Percentiles rank a stretch among this genome's conserved stretches.
phyloP scores from a whole-genome alignment of 805 yeast species.

The Teunomyces aglyptinius region DNA sequence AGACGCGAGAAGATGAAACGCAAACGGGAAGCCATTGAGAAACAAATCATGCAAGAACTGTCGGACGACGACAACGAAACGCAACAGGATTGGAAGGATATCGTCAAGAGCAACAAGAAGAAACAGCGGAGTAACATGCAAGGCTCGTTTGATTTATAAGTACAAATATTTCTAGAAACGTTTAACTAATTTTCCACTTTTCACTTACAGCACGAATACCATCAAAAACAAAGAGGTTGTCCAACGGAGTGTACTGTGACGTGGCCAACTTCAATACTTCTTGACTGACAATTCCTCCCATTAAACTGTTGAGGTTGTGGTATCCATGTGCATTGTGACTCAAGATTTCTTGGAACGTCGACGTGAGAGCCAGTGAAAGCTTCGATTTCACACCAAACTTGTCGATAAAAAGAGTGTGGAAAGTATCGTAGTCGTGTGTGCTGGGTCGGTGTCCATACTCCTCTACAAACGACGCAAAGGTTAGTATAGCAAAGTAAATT shows the following conservation, averaged over 20 bases:
- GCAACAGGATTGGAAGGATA: conserved; percentile 84
- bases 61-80: conserved; percentile 44
- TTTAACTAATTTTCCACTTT: conserved; percentile 29
- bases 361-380: conserved; percentile 15
- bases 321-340: conserved; percentile 42
- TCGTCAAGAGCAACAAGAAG: conserved; percentile 64
- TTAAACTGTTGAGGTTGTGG: conserved; percentile 60
- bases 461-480: conserved; percentile 23
- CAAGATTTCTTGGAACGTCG: conserved; percentile 32
- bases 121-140: conserved; percentile 45
- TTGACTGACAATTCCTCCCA: conserved; percentile 87
- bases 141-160: conserved; percentile 55
- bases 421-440: conserved; percentile 18
- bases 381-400: conserved; percentile 10
- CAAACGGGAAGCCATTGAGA: conserved; percentile 66
- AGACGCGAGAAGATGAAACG: conserved; percentile 69
- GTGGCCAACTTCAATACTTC: conserved; percentile 77
- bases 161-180: neutral
- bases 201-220: conserved; percentile 58
- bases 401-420: conserved; percentile 17
- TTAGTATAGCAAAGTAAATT: conserved; percentile 45
- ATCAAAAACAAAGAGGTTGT: conserved; percentile 69
- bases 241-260: conserved; percentile 76
- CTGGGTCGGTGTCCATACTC: conserved; percentile 16
- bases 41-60: conserved; percentile 44